Conservation (phyloP, 1,284 basidiomycete species). For the Boletus subluridellus region DNA sequence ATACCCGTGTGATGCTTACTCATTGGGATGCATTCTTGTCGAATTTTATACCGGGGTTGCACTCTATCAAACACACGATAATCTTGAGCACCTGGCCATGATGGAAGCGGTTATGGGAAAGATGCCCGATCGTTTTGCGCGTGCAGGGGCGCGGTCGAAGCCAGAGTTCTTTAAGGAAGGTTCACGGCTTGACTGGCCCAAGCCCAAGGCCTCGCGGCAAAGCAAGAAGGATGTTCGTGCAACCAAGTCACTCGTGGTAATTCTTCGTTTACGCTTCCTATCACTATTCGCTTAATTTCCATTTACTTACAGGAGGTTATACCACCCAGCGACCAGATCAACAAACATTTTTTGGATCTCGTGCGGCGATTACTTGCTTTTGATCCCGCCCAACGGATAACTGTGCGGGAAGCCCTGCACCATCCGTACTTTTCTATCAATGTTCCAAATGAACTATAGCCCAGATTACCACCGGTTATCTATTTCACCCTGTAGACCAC, state of each 20-base stretch:
- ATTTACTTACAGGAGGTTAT: constrained; percentile 70
- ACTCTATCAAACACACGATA: constrained; percentile 98
- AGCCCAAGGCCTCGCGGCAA: constrained; percentile 79
- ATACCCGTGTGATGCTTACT: constrained; percentile 98
- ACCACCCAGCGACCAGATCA: constrained; percentile 64
- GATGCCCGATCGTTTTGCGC: constrained; percentile 85
- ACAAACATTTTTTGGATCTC: constrained; percentile 82
- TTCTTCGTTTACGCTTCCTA: constrained; percentile 25
- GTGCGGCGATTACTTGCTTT: constrained; percentile 87
- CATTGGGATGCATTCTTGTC: constrained; percentile 96
- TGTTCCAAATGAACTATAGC: constrained; percentile 58
- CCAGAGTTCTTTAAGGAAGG: constrained; percentile 92
- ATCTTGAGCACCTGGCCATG: constrained; percentile 98
- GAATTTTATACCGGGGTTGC: constrained; percentile 98
- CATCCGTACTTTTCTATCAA: constrained; percentile 80
- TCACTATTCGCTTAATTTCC: constrained; percentile 12
- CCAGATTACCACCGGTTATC: constrained; percentile 34
- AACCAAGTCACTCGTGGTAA: constrained; percentile 74
- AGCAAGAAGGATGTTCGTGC: constrained; percentile 92
- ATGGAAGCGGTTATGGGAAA: constrained; percentile 99
- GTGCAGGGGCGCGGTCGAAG: constrained; percentile 68
- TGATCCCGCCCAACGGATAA: constrained; percentile 84
- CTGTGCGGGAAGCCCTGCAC: constrained; percentile 80
- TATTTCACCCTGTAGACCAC: constrained; percentile 38
- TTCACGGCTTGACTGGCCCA: constrained; percentile 87